Evolutionary conservation across 129 eudicot genomes (phyloP).

Genomic region (Artemisia tridentata): DNA sequence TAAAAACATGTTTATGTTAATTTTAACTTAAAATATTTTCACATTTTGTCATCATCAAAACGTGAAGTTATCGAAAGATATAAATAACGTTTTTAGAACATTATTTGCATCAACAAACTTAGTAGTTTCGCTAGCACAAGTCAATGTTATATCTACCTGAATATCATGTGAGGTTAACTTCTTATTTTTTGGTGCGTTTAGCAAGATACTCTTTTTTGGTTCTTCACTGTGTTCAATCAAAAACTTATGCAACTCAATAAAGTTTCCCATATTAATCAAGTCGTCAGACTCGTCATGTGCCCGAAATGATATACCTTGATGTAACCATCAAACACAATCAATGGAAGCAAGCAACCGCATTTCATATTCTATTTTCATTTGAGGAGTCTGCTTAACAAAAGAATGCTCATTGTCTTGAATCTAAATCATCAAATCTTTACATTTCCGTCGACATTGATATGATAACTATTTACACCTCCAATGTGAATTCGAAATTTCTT

Average conservation of each 20-base stretch:
- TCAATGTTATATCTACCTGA: no score
- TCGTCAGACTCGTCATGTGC: not conserved
- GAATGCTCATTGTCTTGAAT: not conserved
- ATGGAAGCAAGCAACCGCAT: conserved; percentile 2
- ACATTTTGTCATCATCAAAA: no score
- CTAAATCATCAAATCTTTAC: conserved; percentile 9
- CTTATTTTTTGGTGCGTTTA: no score
- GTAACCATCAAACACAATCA: not conserved
- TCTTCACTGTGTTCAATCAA: conserved; percentile 13
- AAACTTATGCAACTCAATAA: not conserved
- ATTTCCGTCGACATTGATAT: conserved; percentile 1
- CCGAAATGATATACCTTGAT: conserved; percentile 1
- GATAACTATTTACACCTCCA: not conserved
- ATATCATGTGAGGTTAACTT: no score
- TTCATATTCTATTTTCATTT: conserved; percentile 4
- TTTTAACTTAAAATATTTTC: no score
- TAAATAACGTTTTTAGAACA: no score
- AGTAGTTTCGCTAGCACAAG: no score
- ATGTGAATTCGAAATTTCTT: not conserved
- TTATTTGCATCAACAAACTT: no score
- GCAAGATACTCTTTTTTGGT: no score
- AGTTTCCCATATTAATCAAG: conserved; percentile 5
- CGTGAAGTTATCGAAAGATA: no score
- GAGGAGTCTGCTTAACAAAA: not conserved
- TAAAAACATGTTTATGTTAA: no score